phyloP scores from a whole-genome alignment of 768 basidiomycete species.

The Serpula lacrymans region DNA sequence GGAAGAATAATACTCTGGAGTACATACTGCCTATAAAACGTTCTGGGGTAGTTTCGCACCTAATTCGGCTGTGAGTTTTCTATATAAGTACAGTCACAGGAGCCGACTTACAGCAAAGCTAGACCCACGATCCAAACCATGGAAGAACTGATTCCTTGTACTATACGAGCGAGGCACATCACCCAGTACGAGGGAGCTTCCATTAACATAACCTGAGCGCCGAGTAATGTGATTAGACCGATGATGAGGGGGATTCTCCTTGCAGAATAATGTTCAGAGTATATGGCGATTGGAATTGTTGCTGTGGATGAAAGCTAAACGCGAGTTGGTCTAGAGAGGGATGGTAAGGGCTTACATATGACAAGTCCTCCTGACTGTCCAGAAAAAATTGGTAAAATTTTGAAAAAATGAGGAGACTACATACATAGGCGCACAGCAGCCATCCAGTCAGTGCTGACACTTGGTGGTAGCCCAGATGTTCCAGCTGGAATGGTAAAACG shows the following conservation, averaged over 20 bases:
- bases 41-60: slow-evolving; percentile 55
- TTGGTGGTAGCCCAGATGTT: slow-evolving; percentile 39
- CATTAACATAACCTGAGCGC: slow-evolving; percentile 60
- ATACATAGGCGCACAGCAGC: slow-evolving; percentile 57
- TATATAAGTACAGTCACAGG: no score
- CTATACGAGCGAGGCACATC: slow-evolving; percentile 55
- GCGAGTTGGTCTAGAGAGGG: not conserved
- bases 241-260: slow-evolving; percentile 47
- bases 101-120: slow-evolving; percentile 46
- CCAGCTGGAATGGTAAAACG: slow-evolving; percentile 61
- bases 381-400: slow-evolving; percentile 5
- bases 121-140: slow-evolving; percentile 63
- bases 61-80: slow-evolving; percentile 24
- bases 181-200: slow-evolving; percentile 53
- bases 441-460: slow-evolving; percentile 56
- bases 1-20: not conserved
- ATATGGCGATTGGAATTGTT: slow-evolving; percentile 55
- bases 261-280: slow-evolving; percentile 48
- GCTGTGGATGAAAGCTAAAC: slow-evolving; percentile 27
- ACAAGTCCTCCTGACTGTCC: slow-evolving; percentile 54
- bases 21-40: slow-evolving; percentile 45
- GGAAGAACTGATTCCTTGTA: slow-evolving; percentile 60
- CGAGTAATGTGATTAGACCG: slow-evolving; percentile 48
- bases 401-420: slow-evolving; percentile 13
- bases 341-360: slow-evolving; percentile 37